Evolutionary conservation across 495 filamentous ascomycete genomes (phyloP).

Genomic region (Cercophora newfieldiana): DNA sequence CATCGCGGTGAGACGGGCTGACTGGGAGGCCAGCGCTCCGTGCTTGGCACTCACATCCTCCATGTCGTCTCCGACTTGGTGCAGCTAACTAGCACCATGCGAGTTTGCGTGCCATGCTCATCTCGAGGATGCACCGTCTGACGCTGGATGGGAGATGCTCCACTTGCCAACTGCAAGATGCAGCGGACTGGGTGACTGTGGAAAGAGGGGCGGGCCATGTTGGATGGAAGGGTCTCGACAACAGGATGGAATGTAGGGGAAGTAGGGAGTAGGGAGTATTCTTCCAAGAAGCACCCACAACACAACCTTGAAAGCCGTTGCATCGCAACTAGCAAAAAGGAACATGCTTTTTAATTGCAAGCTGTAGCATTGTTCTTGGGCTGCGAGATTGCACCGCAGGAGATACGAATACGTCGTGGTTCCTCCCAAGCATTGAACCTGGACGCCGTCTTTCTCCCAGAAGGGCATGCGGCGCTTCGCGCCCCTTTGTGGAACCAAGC

Average conservation of each 20-base stretch:
- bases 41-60: neutral
- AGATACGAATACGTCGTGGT: slow-evolving; percentile 15
- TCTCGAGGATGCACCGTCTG: neutral
- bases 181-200: neutral
- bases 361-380: neutral
- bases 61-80: neutral
- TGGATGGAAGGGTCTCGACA: too few species aligned
- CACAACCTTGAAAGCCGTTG: too few species aligned
- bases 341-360: neutral
- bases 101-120: neutral
- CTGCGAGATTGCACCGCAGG: neutral
- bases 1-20: neutral
- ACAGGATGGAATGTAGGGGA: too few species aligned
- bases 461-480: neutral
- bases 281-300: neutral
- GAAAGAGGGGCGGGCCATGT: too few species aligned
- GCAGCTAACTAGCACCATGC: neutral
- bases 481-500: neutral
- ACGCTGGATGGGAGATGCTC: neutral
- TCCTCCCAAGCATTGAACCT: neutral
- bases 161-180: neutral
- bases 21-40: neutral
- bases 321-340: neutral
- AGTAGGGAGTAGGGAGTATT: neutral
- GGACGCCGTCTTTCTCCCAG: neutral